Evolutionary conservation across 148 eudicot species (phyloP).

Genomic region (Chenopodium album): DNA sequence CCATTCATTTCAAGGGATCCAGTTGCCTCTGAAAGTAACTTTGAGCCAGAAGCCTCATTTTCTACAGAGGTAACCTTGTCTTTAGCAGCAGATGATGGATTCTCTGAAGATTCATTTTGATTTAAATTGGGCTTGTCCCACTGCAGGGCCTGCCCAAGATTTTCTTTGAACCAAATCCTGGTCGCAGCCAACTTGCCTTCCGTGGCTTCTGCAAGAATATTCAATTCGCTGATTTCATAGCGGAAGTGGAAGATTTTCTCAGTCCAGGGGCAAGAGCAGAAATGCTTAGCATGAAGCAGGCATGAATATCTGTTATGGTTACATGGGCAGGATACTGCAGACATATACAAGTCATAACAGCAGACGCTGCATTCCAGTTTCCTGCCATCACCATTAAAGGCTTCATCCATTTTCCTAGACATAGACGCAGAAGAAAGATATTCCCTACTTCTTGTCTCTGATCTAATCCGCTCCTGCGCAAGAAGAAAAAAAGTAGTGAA

Average conservation of each 20-base stretch:
- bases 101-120: not conserved
- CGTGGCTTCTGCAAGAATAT: constrained; percentile 54
- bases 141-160: constrained; percentile 34
- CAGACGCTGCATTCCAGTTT: constrained; percentile 66
- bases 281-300: constrained; percentile 57
- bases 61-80: not conserved
- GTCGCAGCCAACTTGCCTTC: constrained; percentile 56
- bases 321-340: constrained; percentile 67
- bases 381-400: constrained; percentile 30
- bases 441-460: constrained; percentile 47
- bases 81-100: constrained; percentile 16
- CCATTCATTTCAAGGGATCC: constrained; percentile 15
- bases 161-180: constrained; percentile 43
- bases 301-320: constrained; percentile 58
- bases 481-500: not conserved
- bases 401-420: constrained; percentile 45
- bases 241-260: constrained; percentile 48
- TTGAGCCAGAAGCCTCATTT: constrained; percentile 14
- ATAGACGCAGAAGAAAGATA: constrained; percentile 48
- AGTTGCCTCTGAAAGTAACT: constrained; percentile 16
- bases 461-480: constrained; percentile 50
- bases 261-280: constrained; percentile 69
- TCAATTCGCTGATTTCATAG: constrained; percentile 43
- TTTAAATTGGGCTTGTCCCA: constrained; percentile 3
- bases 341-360: constrained; percentile 54